Conservation (phyloP, 352 stramenopile genomes). For the Pythium scleroteichum region DNA sequence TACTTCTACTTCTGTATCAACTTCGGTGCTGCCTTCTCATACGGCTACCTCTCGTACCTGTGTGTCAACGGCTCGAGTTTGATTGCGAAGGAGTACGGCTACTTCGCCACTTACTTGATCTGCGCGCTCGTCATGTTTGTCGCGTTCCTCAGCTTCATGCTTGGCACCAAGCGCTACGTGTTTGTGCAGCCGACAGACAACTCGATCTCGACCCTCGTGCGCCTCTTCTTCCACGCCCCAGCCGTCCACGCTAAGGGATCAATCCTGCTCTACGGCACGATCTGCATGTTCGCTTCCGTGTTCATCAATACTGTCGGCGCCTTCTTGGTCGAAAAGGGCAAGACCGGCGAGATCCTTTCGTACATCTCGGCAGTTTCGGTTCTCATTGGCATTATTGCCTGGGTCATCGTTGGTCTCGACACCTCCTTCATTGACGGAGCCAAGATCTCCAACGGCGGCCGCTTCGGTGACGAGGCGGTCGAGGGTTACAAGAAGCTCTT, state of each 20-base stretch:
- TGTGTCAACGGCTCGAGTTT: constrained; percentile 67
- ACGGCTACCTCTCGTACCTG: constrained; percentile 73
- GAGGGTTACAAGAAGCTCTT: constrained; percentile 58
- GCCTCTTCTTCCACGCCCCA: constrained; percentile 33
- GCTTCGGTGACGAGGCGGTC: constrained; percentile 38
- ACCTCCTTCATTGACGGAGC: constrained; percentile 46
- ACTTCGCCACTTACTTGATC: constrained; percentile 76
- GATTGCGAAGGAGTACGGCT: constrained; percentile 71
- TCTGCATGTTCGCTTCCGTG: constrained; percentile 41
- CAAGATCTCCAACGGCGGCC: constrained; percentile 43
- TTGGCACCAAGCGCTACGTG: constrained; percentile 54
- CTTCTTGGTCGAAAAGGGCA: constrained; percentile 42
- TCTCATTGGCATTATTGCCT: constrained; percentile 40
- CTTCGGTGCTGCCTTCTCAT: constrained; percentile 69
- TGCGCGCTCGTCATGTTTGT: constrained; percentile 42
- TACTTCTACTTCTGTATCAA: constrained; percentile 85
- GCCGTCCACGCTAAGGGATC: constrained; percentile 31
- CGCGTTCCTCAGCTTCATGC: constrained; percentile 42
- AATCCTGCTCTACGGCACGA: constrained; percentile 43
- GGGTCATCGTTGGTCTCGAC: constrained; percentile 46
- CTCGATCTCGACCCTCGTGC: constrained; percentile 51
- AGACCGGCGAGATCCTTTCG: constrained; percentile 44
- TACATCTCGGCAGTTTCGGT: constrained; percentile 42
- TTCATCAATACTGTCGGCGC: constrained; percentile 54
- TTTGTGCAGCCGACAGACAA: constrained; percentile 38